Evolutionary conservation across 2,329 filamentous ascomycete genomes (phyloP), one percentile per base, ranked within the genome.

Genomic region (Alternaria tenuissima): DNA sequence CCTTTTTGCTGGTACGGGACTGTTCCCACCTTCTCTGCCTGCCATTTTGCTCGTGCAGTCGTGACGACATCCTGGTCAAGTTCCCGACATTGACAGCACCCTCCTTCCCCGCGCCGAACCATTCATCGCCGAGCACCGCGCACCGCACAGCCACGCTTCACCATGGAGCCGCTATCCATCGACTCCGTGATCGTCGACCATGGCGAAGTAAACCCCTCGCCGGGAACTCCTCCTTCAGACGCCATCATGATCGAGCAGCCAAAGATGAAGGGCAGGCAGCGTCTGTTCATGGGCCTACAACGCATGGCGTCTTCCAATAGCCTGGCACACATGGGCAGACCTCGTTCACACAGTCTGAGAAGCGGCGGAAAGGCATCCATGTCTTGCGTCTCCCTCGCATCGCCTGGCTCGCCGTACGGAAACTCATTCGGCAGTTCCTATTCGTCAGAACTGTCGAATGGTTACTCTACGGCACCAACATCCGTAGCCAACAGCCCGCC

Each of bases 251-350:
- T 74, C 52, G 70, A 74, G 30, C 67, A 61, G 52, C 82, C 81
- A 26, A 92, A 90, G 78, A 82, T 86, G 57, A 93, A 89, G 76
- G 86, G 88, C 54, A 87, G 91, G 47, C 87, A 89, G 69, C 87
- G 89, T 60, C 79, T 96, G 34, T 82, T 96, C 18, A 88, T 89
- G 64, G 88, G 89, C 32, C 84, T 96, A 49, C 90, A 94, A 63
- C 89, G 92, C 59, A 94, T 96, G 72, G 89, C 91, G 11, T 96
- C 93, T 0, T 92, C 90, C 7, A 89, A 91, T 1, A 91, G 91
- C 16, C 81, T 96, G 52, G 83, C 86, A 41, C 86, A 86, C 59
- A 78, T 88, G 55, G 85, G 88, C 57, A 87, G 90, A 60, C 82
- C 87, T 26, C 85, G 88, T 57, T 89, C 92, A 7, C 85, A 87